Conservation (phyloP, 768 basidiomycete species). For the Rhodotorula kratochvilovae region DNA sequence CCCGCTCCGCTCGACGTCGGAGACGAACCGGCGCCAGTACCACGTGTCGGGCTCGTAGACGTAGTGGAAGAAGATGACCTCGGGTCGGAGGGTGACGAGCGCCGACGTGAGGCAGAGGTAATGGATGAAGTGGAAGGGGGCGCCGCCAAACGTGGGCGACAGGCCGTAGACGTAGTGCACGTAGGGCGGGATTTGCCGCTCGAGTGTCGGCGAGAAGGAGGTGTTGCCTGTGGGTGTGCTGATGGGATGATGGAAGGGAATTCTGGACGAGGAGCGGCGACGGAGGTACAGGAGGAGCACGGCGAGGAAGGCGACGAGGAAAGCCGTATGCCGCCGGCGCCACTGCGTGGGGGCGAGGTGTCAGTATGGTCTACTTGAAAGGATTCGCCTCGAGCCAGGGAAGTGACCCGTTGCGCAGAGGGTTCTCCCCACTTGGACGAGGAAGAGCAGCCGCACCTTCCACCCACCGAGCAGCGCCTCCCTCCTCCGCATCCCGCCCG, state of each 20-base stretch:
- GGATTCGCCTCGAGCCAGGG: no score
- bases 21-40: constrained; percentile 45
- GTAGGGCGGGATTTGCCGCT: constrained; percentile 33
- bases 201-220: constrained; percentile 3
- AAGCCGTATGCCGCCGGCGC: background rate
- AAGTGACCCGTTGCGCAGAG: background rate
- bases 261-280: constrained; percentile 33
- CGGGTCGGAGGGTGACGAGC: constrained; percentile 43
- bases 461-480: background rate
- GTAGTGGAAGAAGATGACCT: constrained; percentile 46
- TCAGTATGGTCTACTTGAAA: background rate
- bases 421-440: background rate
- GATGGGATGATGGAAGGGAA: constrained; percentile 31
- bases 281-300: background rate
- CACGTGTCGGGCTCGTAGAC: constrained; percentile 45
- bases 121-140: constrained; percentile 40
- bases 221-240: background rate
- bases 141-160: constrained; percentile 37
- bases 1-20: constrained; percentile 25
- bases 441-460: background rate
- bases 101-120: constrained; percentile 47
- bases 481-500: no score
- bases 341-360: background rate
- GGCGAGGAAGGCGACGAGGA: background rate
- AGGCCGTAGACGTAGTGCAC: constrained; percentile 46